phyloP scores from a whole-genome alignment of 768 basidiomycete genomes.

The Boletus subcaerulescens region DNA sequence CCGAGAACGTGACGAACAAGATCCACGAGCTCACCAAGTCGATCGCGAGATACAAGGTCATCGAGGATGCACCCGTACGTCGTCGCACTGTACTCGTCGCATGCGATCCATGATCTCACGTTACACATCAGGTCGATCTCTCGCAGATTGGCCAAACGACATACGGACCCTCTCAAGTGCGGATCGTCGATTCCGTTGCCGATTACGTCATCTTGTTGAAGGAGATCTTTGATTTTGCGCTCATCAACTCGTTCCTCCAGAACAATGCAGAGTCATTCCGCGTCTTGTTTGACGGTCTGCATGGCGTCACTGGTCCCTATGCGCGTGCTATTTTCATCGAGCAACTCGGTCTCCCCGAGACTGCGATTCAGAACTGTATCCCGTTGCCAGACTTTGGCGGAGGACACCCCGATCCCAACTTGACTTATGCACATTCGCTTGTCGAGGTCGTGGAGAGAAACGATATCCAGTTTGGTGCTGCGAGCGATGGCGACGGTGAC shows the following conservation, averaged over 20 bases:
- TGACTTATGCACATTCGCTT: slow-evolving; percentile 93
- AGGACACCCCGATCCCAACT: slow-evolving; percentile 96
- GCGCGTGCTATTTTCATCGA: slow-evolving; percentile 84
- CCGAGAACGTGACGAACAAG: slow-evolving; percentile 93
- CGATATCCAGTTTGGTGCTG: slow-evolving; percentile 89
- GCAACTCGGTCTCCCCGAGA: slow-evolving; percentile 73
- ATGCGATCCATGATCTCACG: neutral
- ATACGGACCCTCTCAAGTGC: slow-evolving; percentile 81
- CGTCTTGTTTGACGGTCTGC: slow-evolving; percentile 92
- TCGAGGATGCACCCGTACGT: slow-evolving; percentile 73
- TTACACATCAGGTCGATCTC: slow-evolving; percentile 64
- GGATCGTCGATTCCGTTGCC: slow-evolving; percentile 90
- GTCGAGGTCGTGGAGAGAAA: slow-evolving; percentile 89
- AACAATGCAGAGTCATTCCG: slow-evolving; percentile 66
- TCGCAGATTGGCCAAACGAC: slow-evolving; percentile 73
- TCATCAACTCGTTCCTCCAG: slow-evolving; percentile 86
- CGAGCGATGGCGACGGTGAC: slow-evolving; percentile 96
- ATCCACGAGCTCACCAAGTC: slow-evolving; percentile 91
- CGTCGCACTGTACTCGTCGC: neutral
- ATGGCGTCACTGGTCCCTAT: slow-evolving; percentile 97
- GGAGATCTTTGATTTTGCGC: slow-evolving; percentile 89
- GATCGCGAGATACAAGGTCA: slow-evolving; percentile 79
- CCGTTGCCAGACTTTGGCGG: slow-evolving; percentile 96
- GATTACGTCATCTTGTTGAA: slow-evolving; percentile 86
- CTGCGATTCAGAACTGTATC: slow-evolving; percentile 85